Evolutionary conservation across 2,329 filamentous ascomycete species (phyloP).

Genomic region (Neonectria punicea): DNA sequence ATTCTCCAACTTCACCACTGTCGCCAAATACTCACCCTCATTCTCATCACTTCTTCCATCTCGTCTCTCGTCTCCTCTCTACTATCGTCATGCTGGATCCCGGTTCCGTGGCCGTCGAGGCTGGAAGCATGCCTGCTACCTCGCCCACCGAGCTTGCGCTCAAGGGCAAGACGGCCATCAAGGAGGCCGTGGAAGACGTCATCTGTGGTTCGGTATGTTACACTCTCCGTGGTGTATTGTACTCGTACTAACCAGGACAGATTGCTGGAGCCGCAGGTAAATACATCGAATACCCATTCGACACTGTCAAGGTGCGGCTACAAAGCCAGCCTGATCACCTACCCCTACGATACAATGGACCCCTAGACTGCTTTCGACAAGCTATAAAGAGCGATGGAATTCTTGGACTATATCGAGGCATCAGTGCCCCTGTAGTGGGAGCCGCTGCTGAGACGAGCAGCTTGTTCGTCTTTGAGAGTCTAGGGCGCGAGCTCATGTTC

Average conservation of each 20-base stretch:
- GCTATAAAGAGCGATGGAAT: conserved; percentile 84
- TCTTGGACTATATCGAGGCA: conserved; percentile 86
- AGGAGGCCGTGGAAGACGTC: conserved; percentile 86
- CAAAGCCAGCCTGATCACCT: conserved; percentile 93
- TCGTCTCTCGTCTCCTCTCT: neutral
- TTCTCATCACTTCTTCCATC: neutral
- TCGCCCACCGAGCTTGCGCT: conserved; percentile 41
- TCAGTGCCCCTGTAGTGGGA: conserved; percentile 89
- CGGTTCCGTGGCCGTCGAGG: conserved; percentile 44
- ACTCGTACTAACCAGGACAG: conserved; percentile 52
- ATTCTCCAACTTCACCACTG: neutral
- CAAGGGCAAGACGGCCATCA: conserved; percentile 54
- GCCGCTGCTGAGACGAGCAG: conserved; percentile 93
- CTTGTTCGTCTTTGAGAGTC: conserved; percentile 89
- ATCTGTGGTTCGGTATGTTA: conserved; percentile 82
- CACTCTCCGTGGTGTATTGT: neutral
- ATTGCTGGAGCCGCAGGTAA: conserved; percentile 89
- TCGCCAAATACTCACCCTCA: neutral
- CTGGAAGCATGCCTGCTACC: conserved; percentile 22
- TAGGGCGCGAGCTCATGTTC: conserved; percentile 75
- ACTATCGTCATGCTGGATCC: conserved; percentile 43
- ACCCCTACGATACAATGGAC: conserved; percentile 84
- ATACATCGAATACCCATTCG: conserved; percentile 98
- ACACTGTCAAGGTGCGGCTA: conserved; percentile 96
- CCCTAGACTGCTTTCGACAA: conserved; percentile 92